Conservation (phyloP, 148 eudicot species). For the Amaranthus palmeri region DNA sequence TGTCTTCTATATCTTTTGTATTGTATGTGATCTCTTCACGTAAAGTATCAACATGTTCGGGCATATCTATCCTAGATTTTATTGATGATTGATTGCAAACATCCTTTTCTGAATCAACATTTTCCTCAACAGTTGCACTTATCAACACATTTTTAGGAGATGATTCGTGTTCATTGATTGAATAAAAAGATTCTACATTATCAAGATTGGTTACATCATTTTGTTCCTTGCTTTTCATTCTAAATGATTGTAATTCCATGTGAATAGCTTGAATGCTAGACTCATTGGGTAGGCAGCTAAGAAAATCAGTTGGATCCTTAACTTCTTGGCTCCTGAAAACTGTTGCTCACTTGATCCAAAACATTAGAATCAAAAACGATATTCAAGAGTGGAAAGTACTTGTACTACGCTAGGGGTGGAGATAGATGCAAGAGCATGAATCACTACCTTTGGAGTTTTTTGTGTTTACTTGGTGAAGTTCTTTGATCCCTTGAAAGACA, state of each 20-base stretch:
- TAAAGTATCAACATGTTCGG: conserved; percentile 7
- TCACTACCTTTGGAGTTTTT: conserved; percentile 88
- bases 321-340: not conserved
- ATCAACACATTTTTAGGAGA: conserved; percentile 10
- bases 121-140: conserved; percentile 18
- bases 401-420: conserved; percentile 77
- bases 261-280: conserved; percentile 19
- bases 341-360: not conserved
- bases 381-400: conserved; percentile 61
- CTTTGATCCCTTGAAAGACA: too few relatives aligned
- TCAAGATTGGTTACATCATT: conserved; percentile 8
- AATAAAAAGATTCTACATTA: conserved; percentile 14
- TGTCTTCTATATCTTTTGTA: conserved; percentile 19
- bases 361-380: conserved; percentile 53
- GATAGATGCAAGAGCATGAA: conserved; percentile 95
- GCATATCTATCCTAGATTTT: conserved; percentile 15
- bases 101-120: conserved; percentile 5
- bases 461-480: conserved; percentile 96
- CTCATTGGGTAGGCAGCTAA: conserved; percentile 9
- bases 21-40: conserved; percentile 14
- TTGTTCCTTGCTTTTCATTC: conserved; percentile 18
- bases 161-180: conserved; percentile 6
- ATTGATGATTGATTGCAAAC: conserved; percentile 15
- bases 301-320: conserved; percentile 15
- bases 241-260: conserved; percentile 24